These are phyloP conservation scores for Sporothrix curviconia DNA, from an alignment of 2,329 filamentous ascomycete genomes.

Conservation along the genomic window DNA sequence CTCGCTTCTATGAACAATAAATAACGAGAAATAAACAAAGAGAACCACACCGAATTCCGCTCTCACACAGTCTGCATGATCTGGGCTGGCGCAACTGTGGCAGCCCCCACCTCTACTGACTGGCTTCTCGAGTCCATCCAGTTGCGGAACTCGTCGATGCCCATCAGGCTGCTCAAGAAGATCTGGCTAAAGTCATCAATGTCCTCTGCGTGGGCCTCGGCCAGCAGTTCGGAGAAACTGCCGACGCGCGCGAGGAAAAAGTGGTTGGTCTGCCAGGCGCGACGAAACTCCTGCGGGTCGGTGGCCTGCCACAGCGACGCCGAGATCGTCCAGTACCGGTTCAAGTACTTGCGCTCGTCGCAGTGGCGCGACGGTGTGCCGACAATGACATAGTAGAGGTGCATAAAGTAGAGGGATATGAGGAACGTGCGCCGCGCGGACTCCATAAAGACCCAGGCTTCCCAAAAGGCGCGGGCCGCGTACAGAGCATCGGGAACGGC, in stretches of 20 bases:
- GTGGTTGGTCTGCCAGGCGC: slow-evolving; percentile 30
- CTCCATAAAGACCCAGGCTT: slow-evolving; percentile 46
- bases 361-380: slow-evolving; percentile 24
- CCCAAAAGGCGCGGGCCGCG: slow-evolving; percentile 42
- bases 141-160: slow-evolving; percentile 20
- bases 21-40: not conserved
- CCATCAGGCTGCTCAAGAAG: slow-evolving; percentile 20
- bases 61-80: not conserved
- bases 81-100: no score
- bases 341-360: slow-evolving; percentile 26
- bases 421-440: slow-evolving; percentile 47
- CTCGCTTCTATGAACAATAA: no score
- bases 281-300: slow-evolving; percentile 32
- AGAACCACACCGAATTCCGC: no score
- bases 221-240: slow-evolving; percentile 12
- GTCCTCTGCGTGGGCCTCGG: slow-evolving; percentile 17
- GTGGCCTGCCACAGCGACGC: slow-evolving; percentile 33
- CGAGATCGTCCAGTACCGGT: slow-evolving; percentile 35
- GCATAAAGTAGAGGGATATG: slow-evolving; percentile 40
- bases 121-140: slow-evolving; percentile 18
- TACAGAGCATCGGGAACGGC: slow-evolving; percentile 25
- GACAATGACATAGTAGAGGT: slow-evolving; percentile 31
- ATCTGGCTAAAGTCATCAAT: slow-evolving; percentile 23
- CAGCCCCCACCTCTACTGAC: not conserved
- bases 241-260: slow-evolving; percentile 31